Base-by-base conservation (phyloP, 306 rosid species). In the Acacia melanoxylon region DNA sequence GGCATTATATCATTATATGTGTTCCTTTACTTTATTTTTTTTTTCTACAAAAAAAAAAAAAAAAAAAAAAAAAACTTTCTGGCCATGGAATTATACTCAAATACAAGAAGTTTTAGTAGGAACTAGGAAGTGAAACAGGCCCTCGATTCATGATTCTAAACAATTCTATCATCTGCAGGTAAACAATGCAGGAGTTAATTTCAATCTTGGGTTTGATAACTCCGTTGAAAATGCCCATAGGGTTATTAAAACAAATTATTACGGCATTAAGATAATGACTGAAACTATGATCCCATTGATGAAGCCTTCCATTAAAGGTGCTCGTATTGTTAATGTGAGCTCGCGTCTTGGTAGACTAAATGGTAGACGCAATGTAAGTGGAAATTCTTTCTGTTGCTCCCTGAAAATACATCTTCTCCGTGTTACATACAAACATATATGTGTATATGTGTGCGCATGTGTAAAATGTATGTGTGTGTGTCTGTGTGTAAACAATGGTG, bases 171-270 rank as follows among this genome's bases (percentile, higher is more conserved):
- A 56, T 51, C 5, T 89, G 86, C 92, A 92, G 97, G 86, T 94
- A 44, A 94, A 94, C 48, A 94, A 94, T 68, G 97, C 98, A 3
- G 97, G 95, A 48, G 92, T 94, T 66, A 93, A 94, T 84, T 94
- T 91, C 92, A 94, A 93, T 87, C 80, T 87, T 63, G 98, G 98
- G 69, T 82, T 84, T 77, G 88, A 91, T 41, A 93, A 94, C 80
- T 88, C 97, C 1, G 94, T 91, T 27, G 95, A 93, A 84, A 72
- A 87, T 85, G 92, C 95, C 15, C 81, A 33, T 27, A 82, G 49
- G 78, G 98, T 94, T 37, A 85, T 91, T 77, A 89, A 83, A 24
- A 94, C 98, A 74, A 93, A 92, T 86, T 94, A 94, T 74, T 82
- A 69, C 16, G 97, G 98, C 68, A 89, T 91, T 44, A 93, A 93